Conservation (phyloP, 2,329 filamentous ascomycete genomes). For the Blastomyces emzantsi region DNA sequence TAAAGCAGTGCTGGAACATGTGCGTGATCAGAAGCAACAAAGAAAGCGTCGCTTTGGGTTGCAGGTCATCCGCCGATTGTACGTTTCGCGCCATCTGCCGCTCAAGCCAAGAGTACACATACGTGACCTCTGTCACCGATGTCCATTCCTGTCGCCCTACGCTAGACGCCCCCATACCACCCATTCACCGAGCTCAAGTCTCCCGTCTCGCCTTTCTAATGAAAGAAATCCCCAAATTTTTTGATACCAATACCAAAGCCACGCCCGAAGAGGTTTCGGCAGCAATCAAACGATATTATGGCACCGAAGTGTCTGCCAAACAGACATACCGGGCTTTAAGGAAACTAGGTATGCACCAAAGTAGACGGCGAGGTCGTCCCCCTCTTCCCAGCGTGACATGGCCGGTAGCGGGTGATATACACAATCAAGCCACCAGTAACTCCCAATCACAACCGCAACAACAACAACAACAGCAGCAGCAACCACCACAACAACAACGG, state of each 20-base stretch:
- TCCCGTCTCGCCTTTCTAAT: conserved; percentile 35
- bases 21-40: conserved; percentile 34
- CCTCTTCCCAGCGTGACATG: not conserved
- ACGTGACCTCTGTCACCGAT: conserved; percentile 34
- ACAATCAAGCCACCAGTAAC: not conserved
- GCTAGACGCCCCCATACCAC: conserved; percentile 23
- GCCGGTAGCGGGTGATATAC: not conserved
- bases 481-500: not conserved
- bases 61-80: conserved; percentile 32
- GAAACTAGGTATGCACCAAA: conserved; percentile 25
- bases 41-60: conserved; percentile 35
- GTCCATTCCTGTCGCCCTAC: conserved; percentile 30
- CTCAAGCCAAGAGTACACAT: conserved; percentile 33
- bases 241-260: conserved; percentile 31
- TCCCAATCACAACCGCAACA: not conserved
- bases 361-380: conserved; percentile 9
- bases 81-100: conserved; percentile 35
- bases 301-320: conserved; percentile 33
- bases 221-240: conserved; percentile 33
- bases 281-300: conserved; percentile 34
- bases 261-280: conserved; percentile 33
- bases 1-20: conserved; percentile 35
- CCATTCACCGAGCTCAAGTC: conserved; percentile 32
- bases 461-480: not conserved
- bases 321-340: conserved; percentile 33